Conservation (phyloP, 1,284 basidiomycete genomes). For the Calocybe gambosa region DNA sequence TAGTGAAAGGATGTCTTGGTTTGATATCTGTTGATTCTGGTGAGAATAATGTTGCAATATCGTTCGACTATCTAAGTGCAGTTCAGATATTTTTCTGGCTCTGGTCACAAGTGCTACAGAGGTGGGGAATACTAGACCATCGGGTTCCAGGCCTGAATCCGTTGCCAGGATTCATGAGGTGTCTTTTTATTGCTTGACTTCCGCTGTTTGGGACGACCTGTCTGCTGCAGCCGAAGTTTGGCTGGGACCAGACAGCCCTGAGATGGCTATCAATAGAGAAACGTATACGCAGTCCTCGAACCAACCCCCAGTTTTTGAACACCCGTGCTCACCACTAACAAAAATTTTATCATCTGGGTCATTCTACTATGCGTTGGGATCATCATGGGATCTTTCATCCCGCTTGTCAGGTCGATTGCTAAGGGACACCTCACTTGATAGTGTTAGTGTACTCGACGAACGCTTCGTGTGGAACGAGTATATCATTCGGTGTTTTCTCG, state of each 20-base stretch:
- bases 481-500: conserved; percentile 72
- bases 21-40: conserved; percentile 67
- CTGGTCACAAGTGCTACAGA: conserved; percentile 72
- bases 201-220: conserved; percentile 65
- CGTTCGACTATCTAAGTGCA: conserved; percentile 4
- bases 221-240: conserved; percentile 43
- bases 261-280: conserved; percentile 42
- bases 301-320: conserved; percentile 60
- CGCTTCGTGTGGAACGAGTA: conserved; percentile 88
- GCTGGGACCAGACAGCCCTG: conserved; percentile 45
- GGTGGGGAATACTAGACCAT: conserved; percentile 71
- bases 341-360: conserved; percentile 90
- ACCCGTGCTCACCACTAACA: conserved; percentile 85
- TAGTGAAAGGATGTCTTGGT: conserved; percentile 80
- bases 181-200: conserved; percentile 68
- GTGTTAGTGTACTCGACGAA: conserved; percentile 68
- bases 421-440: conserved; percentile 43
- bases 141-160: conserved; percentile 48
- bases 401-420: conserved; percentile 65
- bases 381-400: conserved; percentile 86
- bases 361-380: conserved; percentile 87
- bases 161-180: conserved; percentile 76
- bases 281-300: conserved; percentile 38
- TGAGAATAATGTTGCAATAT: conserved; percentile 29
- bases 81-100: conserved; percentile 72